Conservation (phyloP, 1,284 basidiomycete species). For the Leccinum variabile region DNA sequence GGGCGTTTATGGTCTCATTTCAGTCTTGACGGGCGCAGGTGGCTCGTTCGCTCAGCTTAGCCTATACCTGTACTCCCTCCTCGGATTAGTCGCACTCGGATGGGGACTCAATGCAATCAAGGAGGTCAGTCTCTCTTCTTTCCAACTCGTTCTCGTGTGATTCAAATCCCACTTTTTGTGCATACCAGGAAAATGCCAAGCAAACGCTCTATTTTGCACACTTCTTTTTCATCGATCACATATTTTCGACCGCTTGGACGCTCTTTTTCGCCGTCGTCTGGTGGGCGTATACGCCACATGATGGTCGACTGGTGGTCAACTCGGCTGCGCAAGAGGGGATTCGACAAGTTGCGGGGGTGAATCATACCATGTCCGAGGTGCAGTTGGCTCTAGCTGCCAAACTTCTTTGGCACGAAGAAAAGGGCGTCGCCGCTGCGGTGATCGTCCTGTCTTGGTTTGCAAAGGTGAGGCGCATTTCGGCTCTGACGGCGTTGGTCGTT, state of each 20-base stretch:
- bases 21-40: slow-evolving; percentile 81
- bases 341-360: slow-evolving; percentile 55
- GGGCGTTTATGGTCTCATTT: slow-evolving; percentile 94
- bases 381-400: slow-evolving; percentile 72
- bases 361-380: slow-evolving; percentile 57
- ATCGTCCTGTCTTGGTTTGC: slow-evolving; percentile 83
- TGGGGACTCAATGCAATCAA: slow-evolving; percentile 89
- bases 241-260: slow-evolving; percentile 91
- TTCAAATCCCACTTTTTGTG: slow-evolving; percentile 1
- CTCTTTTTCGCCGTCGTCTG: slow-evolving; percentile 86
- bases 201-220: slow-evolving; percentile 90
- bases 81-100: slow-evolving; percentile 76
- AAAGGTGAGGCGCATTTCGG: slow-evolving; percentile 63
- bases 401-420: slow-evolving; percentile 88
- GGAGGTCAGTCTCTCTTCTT: slow-evolving; percentile 53
- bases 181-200: slow-evolving; percentile 77
- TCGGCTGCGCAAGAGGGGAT: slow-evolving; percentile 86
- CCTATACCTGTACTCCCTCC: slow-evolving; percentile 90
- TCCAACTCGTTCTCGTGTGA: background rate
- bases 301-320: slow-evolving; percentile 77
- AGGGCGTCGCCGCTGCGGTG: slow-evolving; percentile 75
- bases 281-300: slow-evolving; percentile 91
- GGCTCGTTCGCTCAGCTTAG: slow-evolving; percentile 89
- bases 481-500: slow-evolving; percentile 2
- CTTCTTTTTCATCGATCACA: slow-evolving; percentile 88